phyloP scores from a whole-genome alignment of 345 rosid species.

The Citrus australasica region DNA sequence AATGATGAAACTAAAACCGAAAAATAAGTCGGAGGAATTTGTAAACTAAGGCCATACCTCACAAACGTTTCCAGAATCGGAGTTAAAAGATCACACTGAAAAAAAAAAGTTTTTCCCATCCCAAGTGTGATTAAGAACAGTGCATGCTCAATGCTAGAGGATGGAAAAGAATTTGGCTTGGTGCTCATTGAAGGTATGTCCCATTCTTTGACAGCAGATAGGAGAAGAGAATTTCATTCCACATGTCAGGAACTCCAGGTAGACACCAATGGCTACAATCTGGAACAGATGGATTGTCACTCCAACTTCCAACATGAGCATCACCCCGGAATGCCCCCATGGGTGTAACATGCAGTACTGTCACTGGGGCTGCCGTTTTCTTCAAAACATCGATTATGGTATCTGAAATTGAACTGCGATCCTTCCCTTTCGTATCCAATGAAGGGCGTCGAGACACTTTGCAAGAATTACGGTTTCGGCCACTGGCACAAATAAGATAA shows the following conservation, averaged over 20 bases:
- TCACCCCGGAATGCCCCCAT: slow-evolving; percentile 70
- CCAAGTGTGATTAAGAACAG: not conserved
- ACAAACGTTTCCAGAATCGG: not conserved
- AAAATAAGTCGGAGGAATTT: not conserved
- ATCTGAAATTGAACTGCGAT: slow-evolving; percentile 44
- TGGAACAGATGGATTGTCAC: slow-evolving; percentile 56
- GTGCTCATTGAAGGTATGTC: not conserved
- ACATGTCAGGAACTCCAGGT: slow-evolving; percentile 69
- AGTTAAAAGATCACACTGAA: not conserved
- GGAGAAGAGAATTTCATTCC: slow-evolving; percentile 59
- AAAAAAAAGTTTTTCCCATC: not conserved
- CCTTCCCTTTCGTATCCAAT: slow-evolving; percentile 36
- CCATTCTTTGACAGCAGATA: slow-evolving; percentile 27
- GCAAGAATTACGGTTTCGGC: slow-evolving; percentile 42
- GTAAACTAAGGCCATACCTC: not conserved
- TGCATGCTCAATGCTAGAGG: not conserved
- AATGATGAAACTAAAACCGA: not conserved
- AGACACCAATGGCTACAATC: slow-evolving; percentile 84
- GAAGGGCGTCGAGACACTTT: slow-evolving; percentile 54
- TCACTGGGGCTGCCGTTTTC: slow-evolving; percentile 38
- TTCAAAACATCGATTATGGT: slow-evolving; percentile 34
- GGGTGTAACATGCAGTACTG: slow-evolving; percentile 53
- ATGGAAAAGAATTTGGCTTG: not conserved
- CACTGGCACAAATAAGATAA: slow-evolving; percentile 30
- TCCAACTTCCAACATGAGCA: slow-evolving; percentile 67